Base-by-base conservation (phyloP, 148 eudicot species). In the Gaultheria prostrata region DNA sequence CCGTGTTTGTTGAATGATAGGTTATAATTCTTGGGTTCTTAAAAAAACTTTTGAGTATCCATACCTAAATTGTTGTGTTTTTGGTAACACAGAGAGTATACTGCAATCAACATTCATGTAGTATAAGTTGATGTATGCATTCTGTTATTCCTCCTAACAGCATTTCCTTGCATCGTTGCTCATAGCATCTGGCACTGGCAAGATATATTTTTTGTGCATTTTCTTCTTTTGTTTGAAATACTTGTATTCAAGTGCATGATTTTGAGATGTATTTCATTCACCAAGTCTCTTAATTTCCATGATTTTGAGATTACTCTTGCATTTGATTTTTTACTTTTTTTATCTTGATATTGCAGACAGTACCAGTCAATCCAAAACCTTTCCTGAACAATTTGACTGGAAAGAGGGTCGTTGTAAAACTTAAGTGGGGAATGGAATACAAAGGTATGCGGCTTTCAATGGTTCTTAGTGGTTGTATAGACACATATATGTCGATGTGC, bases 401-500 rank as follows among this genome's bases (percentile, higher is more conserved):
- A 46, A 92, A 92, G 87, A 89, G 81, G 70, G 95, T 92, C 77
- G 88, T 91, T 63, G 95, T 92, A 74, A 92, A 92, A 76, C 84
- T 92, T 82, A 92, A 92, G 81, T 92, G 95, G 95, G 95, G 95
- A 81, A 92, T 92, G 95, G 95, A 92, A 78, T 92, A 92, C 86
- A 92, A 92, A 91, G 95, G 95, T 92, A 88, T 28, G 26, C 51
- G 63, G 35, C 24, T 71, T 35, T 33, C 54, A 18, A 24, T 65
- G 28, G 28, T 33, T 33, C 17, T 18, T 43, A 57, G 49, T 75
- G 51, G 57, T 20, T 35, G 57, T 17, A 24, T 20, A 43, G 8
- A 18, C 13, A 1, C 51, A 28, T 6, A 0, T 35, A 1, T 33
- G 39, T 70, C 48, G 7, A 35, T 35, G 76, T 15, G 75, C 2